phyloP scores from a whole-genome alignment of 371 early-diverging fungal genomes.

The Mortierella sp. region DNA sequence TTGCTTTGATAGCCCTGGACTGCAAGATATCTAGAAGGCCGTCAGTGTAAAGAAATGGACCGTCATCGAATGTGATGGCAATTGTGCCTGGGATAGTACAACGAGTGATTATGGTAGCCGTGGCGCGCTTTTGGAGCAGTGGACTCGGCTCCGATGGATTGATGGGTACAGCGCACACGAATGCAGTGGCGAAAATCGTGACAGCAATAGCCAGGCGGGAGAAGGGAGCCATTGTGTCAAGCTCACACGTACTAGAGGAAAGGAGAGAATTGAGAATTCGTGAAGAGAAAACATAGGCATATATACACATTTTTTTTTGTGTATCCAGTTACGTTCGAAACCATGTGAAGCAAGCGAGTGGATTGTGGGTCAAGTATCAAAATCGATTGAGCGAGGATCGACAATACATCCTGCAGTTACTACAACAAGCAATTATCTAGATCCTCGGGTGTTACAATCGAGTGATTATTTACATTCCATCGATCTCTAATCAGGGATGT shows the following conservation, averaged over 20 bases:
- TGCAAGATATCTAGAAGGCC: slow-evolving; percentile 66
- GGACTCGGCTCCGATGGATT: neutral
- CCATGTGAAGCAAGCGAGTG: too few relatives aligned
- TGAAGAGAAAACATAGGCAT: too few relatives aligned
- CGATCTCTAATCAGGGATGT: neutral
- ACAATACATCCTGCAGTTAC: too few relatives aligned
- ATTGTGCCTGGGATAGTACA: slow-evolving; percentile 43
- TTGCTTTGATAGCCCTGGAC: slow-evolving; percentile 64
- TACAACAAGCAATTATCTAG: neutral
- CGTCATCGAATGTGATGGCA: slow-evolving; percentile 78
- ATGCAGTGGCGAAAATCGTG: neutral
- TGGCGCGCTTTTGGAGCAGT: slow-evolving; percentile 10
- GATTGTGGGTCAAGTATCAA: too few relatives aligned
- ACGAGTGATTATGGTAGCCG: slow-evolving; percentile 17
- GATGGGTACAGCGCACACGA: neutral
- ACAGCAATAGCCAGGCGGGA: neutral
- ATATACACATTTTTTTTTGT: too few relatives aligned
- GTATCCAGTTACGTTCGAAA: too few relatives aligned
- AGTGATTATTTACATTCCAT: neutral
- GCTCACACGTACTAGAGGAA: neutral
- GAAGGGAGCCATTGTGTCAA: neutral
- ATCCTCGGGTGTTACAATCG: slow-evolving; percentile 1
- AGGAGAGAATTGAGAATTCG: too few relatives aligned
- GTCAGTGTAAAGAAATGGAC: slow-evolving; percentile 63
- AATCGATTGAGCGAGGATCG: too few relatives aligned